Base-by-base conservation (phyloP, 495 filamentous ascomycete genomes). In the Coniosporium apollinis region DNA sequence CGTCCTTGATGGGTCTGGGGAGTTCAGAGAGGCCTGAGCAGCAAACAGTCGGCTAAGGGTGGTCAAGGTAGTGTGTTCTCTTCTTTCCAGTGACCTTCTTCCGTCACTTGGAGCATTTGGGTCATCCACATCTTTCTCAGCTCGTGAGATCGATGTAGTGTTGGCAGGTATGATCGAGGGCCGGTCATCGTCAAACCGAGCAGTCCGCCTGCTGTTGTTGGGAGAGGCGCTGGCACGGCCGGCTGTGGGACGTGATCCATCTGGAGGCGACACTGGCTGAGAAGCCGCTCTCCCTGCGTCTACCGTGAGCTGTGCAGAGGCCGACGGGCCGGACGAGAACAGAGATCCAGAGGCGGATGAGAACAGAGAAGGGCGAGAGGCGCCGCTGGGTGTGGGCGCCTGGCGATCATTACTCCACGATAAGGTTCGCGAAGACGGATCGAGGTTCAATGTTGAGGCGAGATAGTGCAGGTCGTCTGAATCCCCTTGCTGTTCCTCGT, bases 121-220 rank as follows among this genome's bases (percentile, higher is more conserved):
- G 38, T 62, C 59, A 41, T 62, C 59, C 19, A 49, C 49, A 42
- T 57, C 58, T 39, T 62, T 62, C 37, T 60, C 57, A 4, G 55
- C 59, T 15, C 41, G 34, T 4, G 47, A 41, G 14, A 56, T 39
- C 18, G n/a, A n/a, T n/a, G 22, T 36, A 14, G 34, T 33, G 14
- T 28, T 36, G 21, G 33, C 18, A 4, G 40, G 35, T 8, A 28
- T 33, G 5, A 31, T 31, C 16, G 38, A 9, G 19, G 28, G 11
- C 9, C 33, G 29, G 9, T 21, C 22, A 33, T 44, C 41, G 13
- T 31, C 36, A 3, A 26, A 33, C 13, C n/a, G 22, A 13, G 16
- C 25, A 2, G 21, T 24, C 33, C 41, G 24, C 18, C 22, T 34
- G n/a, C 7, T 26, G 7, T 8, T 13, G 13, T 13, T 26, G 13